Evolutionary conservation across 148 eudicot genomes (phyloP).

Genomic region (Diospyros lotus): DNA sequence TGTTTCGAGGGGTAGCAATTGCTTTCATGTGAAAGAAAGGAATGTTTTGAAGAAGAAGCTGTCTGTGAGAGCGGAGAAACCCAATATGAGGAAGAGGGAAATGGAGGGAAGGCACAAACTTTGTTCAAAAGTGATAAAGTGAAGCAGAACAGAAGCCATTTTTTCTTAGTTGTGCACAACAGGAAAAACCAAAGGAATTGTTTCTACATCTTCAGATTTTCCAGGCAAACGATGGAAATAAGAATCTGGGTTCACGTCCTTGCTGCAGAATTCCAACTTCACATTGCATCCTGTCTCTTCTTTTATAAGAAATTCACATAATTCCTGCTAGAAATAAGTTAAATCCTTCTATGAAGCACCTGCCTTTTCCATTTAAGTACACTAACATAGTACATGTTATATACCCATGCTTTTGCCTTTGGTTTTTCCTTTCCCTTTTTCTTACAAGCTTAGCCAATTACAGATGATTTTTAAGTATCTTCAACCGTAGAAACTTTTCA

Average conservation of each 20-base stretch:
- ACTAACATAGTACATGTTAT: too few species aligned
- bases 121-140: constrained; percentile 15
- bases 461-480: too few species aligned
- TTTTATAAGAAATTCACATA: not conserved
- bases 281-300: not conserved
- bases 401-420: too few species aligned
- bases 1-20: not conserved
- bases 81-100: too few species aligned
- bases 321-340: not conserved
- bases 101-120: constrained; percentile 26
- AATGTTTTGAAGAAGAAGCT: constrained; percentile 28
- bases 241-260: not conserved
- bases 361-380: too few species aligned
- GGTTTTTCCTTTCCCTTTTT: too few species aligned
- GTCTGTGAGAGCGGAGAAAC: not conserved
- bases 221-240: too few species aligned
- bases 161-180: too few species aligned
- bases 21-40: constrained; percentile 19
- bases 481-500: too few species aligned
- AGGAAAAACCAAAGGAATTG: too few species aligned
- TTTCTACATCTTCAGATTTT: too few species aligned
- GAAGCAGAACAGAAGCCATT: not conserved
- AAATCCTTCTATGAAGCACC: not conserved
- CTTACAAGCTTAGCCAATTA: too few species aligned
- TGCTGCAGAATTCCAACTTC: not conserved